A percentile compares a stretch with the other conserved stretches of the same genome.
These are phyloP conservation scores for Melocanna baccifera DNA, from an alignment of 176 grass and related monocot genomes.

Conservation along the genomic window DNA sequence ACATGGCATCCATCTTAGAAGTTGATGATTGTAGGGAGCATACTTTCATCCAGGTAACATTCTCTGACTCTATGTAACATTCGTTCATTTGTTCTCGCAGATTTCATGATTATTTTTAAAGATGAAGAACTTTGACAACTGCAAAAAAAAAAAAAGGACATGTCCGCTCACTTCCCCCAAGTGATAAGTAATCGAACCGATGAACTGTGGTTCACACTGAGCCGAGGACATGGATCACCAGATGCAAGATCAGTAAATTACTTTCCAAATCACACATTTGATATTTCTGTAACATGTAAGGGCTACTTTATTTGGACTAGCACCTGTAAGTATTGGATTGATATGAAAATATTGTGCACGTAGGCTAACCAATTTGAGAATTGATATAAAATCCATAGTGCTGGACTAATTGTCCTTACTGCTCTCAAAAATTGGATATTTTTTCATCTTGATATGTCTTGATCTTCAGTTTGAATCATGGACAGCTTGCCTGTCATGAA, in stretches of 20 bases:
- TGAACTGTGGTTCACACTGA: neutral
- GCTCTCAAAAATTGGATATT: neutral
- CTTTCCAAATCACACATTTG: neutral
- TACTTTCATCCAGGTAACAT: slow-evolving; percentile 85
- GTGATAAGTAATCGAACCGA: neutral
- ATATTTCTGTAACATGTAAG: neutral
- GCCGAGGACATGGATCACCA: neutral
- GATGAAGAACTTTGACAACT: neutral
- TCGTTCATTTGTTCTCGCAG: neutral
- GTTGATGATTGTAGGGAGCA: slow-evolving; percentile 96
- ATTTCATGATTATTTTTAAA: neutral
- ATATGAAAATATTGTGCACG: too few relatives aligned
- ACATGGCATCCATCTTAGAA: slow-evolving; percentile 98
- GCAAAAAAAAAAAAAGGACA: neutral
- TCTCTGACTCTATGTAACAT: neutral
- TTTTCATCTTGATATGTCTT: neutral
- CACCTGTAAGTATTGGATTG: too few relatives aligned
- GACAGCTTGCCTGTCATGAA: neutral
- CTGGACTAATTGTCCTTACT: neutral
- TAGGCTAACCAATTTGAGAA: too few relatives aligned
- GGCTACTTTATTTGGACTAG: neutral
- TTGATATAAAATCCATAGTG: neutral
- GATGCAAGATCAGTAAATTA: neutral
- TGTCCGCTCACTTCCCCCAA: neutral
- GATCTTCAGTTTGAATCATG: neutral